A percentile compares a stretch with the other conserved stretches of the same genome.
phyloP scores from a whole-genome alignment of 257 asterid genomes.

The Solanum virginianum region DNA sequence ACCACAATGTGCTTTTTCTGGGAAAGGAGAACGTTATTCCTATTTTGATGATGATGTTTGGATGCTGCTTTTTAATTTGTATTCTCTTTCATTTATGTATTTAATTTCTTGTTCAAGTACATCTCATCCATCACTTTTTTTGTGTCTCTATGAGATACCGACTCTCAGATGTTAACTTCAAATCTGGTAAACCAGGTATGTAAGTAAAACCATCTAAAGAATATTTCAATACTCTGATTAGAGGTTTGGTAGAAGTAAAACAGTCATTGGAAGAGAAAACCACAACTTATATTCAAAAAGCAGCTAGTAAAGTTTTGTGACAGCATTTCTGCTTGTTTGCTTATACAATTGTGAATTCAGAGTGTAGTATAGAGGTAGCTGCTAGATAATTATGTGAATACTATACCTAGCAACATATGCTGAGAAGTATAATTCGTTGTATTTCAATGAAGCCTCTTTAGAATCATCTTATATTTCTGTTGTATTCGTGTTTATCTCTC shows the following conservation, averaged over 20 bases:
- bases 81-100: background rate
- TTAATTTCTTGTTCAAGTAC: background rate
- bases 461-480: too few species aligned
- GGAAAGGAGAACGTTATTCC: slow-evolving; percentile 68
- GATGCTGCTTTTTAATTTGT: background rate
- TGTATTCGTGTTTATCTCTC: too few species aligned
- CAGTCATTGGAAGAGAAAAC: slow-evolving; percentile 67
- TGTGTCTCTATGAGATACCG: slow-evolving; percentile 45
- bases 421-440: too few species aligned
- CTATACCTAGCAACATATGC: background rate
- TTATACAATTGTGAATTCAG: background rate
- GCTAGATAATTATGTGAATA: background rate
- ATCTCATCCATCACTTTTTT: background rate
- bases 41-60: slow-evolving; percentile 87
- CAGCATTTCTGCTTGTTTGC: too few species aligned
- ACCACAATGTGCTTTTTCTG: slow-evolving; percentile 60
- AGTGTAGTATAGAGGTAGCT: background rate
- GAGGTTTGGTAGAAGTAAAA: slow-evolving; percentile 76
- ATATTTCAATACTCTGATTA: slow-evolving; percentile 45
- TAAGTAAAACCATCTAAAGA: slow-evolving; percentile 44
- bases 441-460: too few species aligned
- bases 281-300: slow-evolving; percentile 46
- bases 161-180: slow-evolving; percentile 34
- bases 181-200: slow-evolving; percentile 37
- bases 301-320: slow-evolving; percentile 35